Evolutionary conservation across 305 asterid species (phyloP), one percentile per base, ranked within the genome.

Genomic region (Fraxinus greggii): DNA sequence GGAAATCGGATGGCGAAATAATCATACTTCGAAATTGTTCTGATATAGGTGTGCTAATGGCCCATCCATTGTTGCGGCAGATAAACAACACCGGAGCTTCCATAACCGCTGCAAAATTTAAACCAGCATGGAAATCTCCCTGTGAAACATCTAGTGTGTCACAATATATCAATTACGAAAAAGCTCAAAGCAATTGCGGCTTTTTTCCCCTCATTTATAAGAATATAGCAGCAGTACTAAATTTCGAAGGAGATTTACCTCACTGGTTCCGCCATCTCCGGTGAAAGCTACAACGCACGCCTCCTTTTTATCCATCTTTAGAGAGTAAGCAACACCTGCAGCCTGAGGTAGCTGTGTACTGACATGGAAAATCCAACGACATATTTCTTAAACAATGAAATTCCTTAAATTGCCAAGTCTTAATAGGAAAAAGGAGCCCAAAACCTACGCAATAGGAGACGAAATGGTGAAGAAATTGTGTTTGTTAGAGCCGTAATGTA

Each of bases 301-400:
- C 63, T 93, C 91, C 90, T 90, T 93, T 13, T 87, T 83, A 23
- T 96, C 98, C 97, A 94, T 91, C 80, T 94, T 96, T 45, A 96
- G 94, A n/a, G 99, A 93, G 86, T 96, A 96, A 70, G 98, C 98
- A 24, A 89, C 95, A 1, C 99, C 99, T 4, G 83, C 99, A 21
- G 99, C 99, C 84, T 96, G 99, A 86, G 98, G 98, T 81, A 96
- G 90, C 89, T 96, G 99, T 7, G 99, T 94, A 40, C 99, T 96
- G 93, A 36, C 42, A 76, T 3, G 26, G 12, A 69, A 51, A 77
- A 56, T 29, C 40, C 7, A 70, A 28, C 28, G 5, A 35, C 4
- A 67, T 35, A 4, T 24, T 76, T 78, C 38, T 75, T 31, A 56
- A 26, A 72, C 8, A 65, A 10, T 2, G 65, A 26, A 72, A 8